phyloP scores from a whole-genome alignment of 495 filamentous ascomycete species.

The Talaromyces proteolyticus region DNA sequence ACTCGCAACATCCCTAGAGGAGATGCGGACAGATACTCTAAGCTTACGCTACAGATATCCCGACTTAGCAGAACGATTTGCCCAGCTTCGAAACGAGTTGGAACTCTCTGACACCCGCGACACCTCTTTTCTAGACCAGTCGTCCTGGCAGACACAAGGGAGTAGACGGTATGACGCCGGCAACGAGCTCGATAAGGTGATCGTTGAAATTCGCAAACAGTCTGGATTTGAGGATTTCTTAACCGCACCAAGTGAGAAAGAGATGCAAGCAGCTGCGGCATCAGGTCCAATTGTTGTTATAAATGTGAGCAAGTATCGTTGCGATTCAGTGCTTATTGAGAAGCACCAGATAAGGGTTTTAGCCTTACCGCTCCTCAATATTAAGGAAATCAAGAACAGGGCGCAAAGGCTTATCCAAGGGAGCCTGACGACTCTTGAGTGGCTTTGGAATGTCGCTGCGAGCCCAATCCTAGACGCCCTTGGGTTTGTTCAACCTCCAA shows the following conservation, averaged over 20 bases:
- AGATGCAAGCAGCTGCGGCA: conserved; percentile 8
- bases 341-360: background rate
- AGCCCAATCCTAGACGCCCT: conserved; percentile 9
- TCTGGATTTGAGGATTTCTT: conserved; percentile 14
- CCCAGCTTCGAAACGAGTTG: too few relatives aligned
- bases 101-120: too few relatives aligned
- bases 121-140: too few relatives aligned
- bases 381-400: background rate
- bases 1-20: conserved; percentile 5
- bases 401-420: background rate
- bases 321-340: conserved; percentile 5
- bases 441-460: conserved; percentile 9
- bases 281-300: conserved; percentile 12
- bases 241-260: background rate
- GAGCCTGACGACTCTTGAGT: background rate
- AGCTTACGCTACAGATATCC: background rate
- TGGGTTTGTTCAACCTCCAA: background rate
- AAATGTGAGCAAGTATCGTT: conserved; percentile 10
- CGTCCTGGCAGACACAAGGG: too few relatives aligned
- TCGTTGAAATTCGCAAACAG: conserved; percentile 10
- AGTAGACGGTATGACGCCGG: too few relatives aligned
- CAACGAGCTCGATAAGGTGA: too few relatives aligned
- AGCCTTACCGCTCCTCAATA: background rate
- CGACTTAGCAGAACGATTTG: background rate
- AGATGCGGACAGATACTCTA: conserved; percentile 5